These are phyloP conservation scores for Dioscorea cayenensis DNA, from an alignment of 116 monocot species.

Conservation along the genomic window DNA sequence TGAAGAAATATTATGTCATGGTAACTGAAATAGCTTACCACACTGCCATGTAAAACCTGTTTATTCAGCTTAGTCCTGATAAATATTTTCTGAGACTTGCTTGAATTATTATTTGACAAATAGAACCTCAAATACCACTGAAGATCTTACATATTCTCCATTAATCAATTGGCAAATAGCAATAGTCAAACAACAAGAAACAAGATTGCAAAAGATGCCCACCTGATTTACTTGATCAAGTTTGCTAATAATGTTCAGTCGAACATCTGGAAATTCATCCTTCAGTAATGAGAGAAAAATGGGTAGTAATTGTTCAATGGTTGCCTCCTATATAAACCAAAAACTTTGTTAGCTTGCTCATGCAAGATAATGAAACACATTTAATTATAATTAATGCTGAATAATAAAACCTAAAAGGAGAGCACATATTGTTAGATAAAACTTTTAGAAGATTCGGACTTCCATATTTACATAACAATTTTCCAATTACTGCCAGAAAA, in stretches of 20 bases:
- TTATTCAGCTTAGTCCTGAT: too few relatives aligned
- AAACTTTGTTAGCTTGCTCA: not conserved
- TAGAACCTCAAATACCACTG: not conserved
- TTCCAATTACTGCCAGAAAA: too few relatives aligned
- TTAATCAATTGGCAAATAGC: too few relatives aligned
- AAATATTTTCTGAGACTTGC: too few relatives aligned
- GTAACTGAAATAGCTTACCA: not conserved
- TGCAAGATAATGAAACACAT: not conserved
- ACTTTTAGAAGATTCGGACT: not conserved
- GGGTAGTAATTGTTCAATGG: conserved; percentile 59
- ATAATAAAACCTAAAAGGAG: not conserved
- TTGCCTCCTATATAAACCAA: conserved; percentile 40
- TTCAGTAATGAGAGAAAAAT: conserved; percentile 65
- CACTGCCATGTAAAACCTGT: too few relatives aligned
- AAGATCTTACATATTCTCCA: too few relatives aligned
- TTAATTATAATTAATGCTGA: not conserved
- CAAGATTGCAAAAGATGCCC: not conserved
- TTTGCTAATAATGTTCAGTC: conserved; percentile 70
- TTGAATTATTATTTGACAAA: too few relatives aligned
- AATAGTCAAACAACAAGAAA: not conserved
- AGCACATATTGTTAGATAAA: not conserved
- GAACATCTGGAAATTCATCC: conserved; percentile 74
- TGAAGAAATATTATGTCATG: not conserved
- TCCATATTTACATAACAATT: too few relatives aligned
- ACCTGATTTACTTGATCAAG: conserved; percentile 78